phyloP scores from a whole-genome alignment of 2,329 filamentous ascomycete species.

The Diplodia scrobiculata region DNA sequence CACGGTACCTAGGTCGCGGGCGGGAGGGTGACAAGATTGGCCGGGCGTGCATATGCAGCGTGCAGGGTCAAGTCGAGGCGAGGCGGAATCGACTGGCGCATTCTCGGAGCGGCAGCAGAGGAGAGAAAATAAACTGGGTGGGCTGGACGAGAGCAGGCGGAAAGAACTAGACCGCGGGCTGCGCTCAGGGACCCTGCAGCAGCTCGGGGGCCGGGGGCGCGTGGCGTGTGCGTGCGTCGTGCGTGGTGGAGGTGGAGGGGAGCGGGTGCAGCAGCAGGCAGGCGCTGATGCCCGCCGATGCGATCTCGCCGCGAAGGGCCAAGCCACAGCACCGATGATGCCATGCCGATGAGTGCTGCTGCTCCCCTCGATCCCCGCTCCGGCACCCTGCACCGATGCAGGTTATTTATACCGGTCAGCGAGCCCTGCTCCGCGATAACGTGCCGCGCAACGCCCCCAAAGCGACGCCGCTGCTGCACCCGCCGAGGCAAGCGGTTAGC shows the following conservation, averaged over 20 bases:
- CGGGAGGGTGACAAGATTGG: constrained; percentile 18
- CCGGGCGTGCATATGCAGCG: constrained; percentile 22
- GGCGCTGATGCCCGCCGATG: constrained; percentile 20
- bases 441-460: neutral
- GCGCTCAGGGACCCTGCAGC: constrained; percentile 19
- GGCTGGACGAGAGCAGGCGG: neutral
- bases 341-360: neutral
- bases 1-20: neutral
- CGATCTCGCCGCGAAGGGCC: constrained; percentile 6
- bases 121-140: neutral
- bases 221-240: neutral
- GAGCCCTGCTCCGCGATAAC: neutral
- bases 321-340: constrained; percentile 10
- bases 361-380: constrained; percentile 11
- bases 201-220: neutral
- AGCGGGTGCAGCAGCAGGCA: neutral
- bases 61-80: constrained; percentile 24
- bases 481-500: constrained; percentile 15
- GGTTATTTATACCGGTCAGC: constrained; percentile 27
- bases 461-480: neutral
- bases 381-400: constrained; percentile 4
- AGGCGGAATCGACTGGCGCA: constrained; percentile 20
- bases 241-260: neutral
- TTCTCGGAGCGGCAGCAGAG: neutral
- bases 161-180: constrained; percentile 15